Percentiles rank a stretch among this genome's conserved stretches.
phyloP scores from a whole-genome alignment of 164 flowering plant species.

The Piper betle region DNA sequence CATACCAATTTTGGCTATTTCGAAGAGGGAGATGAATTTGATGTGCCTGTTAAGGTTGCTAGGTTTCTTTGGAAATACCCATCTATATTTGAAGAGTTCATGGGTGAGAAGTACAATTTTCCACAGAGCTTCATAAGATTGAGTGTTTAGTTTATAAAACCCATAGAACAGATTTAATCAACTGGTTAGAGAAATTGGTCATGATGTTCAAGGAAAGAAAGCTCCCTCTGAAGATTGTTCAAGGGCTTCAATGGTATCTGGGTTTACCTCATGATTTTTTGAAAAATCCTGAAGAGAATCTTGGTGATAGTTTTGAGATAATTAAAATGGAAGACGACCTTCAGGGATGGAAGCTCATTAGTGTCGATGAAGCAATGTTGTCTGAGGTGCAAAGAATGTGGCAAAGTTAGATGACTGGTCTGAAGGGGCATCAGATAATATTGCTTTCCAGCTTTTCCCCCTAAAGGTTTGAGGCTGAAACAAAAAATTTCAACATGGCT shows the following conservation, averaged over 20 bases:
- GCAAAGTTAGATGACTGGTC: constrained; percentile 23
- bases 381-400: constrained; percentile 47
- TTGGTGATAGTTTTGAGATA: constrained; percentile 33
- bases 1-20: constrained; percentile 61
- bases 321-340: constrained; percentile 64
- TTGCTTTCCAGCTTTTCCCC: constrained; percentile 47
- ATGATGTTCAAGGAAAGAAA: constrained; percentile 50
- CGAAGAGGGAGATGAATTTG: constrained; percentile 49
- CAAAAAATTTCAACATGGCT: constrained; percentile 62
- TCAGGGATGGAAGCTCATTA: constrained; percentile 33
- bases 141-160: constrained; percentile 37
- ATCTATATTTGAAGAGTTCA: constrained; percentile 67
- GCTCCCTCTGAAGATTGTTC: constrained; percentile 55
- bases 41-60: constrained; percentile 44
- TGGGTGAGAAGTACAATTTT: constrained; percentile 45
- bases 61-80: constrained; percentile 63
- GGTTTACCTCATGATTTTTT: constrained; percentile 64
- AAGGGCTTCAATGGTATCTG: constrained; percentile 73
- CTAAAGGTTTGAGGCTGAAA: constrained; percentile 69
- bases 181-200: constrained; percentile 54
- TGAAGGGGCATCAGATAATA: constrained; percentile 22
- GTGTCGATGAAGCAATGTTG: constrained; percentile 21
- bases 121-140: constrained; percentile 50
- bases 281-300: constrained; percentile 23
- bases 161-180: constrained; percentile 23